These are phyloP conservation scores for Tetrapisispora nanseiensis DNA, from an alignment of 805 yeast species.

Conservation along the genomic window DNA sequence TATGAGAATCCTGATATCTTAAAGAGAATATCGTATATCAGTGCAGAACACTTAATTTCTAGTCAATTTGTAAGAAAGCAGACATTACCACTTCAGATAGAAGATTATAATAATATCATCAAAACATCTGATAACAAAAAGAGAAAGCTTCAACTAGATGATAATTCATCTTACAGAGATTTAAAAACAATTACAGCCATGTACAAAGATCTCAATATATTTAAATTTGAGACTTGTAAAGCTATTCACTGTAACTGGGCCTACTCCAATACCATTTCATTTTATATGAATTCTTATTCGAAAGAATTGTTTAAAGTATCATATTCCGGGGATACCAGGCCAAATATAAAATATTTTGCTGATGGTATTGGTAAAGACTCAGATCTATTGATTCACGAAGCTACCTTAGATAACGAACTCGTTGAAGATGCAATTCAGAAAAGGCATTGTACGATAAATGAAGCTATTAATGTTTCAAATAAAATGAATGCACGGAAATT, in stretches of 20 bases:
- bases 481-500: constrained; percentile 64
- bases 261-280: constrained; percentile 52
- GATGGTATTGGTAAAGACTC: constrained; percentile 50
- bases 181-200: constrained; percentile 27
- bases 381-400: constrained; percentile 83
- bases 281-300: constrained; percentile 25
- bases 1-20: constrained; percentile 37
- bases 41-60: constrained; percentile 48
- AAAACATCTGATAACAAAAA: constrained; percentile 6
- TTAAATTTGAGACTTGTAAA: constrained; percentile 46
- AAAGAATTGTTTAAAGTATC: constrained; percentile 52
- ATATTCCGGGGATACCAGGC: constrained; percentile 94
- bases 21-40: constrained; percentile 39
- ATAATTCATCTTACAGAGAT: constrained; percentile 21
- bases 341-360: constrained; percentile 51
- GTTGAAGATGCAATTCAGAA: constrained; percentile 70
- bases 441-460: constrained; percentile 80
- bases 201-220: constrained; percentile 36
- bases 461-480: constrained; percentile 64
- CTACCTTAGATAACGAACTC: constrained; percentile 77
- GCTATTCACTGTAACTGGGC: constrained; percentile 84
- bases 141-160: constrained; percentile 21
- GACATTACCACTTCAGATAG: constrained; percentile 23
- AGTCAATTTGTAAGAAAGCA: constrained; percentile 30
- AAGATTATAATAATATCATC: constrained; percentile 10